Conservation (phyloP, 2,329 filamentous ascomycete genomes). For the Penicillium expansum region DNA sequence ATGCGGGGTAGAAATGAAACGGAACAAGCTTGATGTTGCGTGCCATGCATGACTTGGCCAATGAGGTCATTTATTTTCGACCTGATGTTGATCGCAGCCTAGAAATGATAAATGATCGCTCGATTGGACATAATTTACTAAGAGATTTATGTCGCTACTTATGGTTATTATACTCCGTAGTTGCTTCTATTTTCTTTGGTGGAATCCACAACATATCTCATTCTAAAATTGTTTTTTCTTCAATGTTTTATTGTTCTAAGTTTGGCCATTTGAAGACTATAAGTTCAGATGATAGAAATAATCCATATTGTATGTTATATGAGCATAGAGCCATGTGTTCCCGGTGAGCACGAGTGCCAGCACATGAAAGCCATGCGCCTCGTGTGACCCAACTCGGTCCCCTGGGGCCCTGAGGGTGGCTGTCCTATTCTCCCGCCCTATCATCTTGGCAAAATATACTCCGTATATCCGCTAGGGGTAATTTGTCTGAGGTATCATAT, state of each 20-base stretch:
- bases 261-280: not conserved
- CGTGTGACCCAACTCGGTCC: not conserved
- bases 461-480: not conserved
- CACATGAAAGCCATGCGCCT: constrained; percentile 2
- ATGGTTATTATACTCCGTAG: not conserved
- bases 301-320: not conserved
- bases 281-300: too few species aligned
- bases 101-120: not conserved
- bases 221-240: not conserved
- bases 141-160: not conserved
- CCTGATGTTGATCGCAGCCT: not conserved
- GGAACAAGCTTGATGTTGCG: not conserved
- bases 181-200: not conserved
- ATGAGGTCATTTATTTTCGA: not conserved
- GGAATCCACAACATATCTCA: not conserved
- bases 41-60: not conserved
- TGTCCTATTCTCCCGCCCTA: not conserved
- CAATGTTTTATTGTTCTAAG: too few species aligned
- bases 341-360: not conserved
- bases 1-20: constrained; percentile 3
- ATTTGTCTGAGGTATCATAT: not conserved
- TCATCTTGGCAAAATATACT: not conserved
- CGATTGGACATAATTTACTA: not conserved
- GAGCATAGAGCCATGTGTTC: not conserved
- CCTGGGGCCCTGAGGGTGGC: not conserved